A percentile compares a stretch with the other conserved stretches of the same genome.
phyloP scores from a whole-genome alignment of 2,329 filamentous ascomycete species.

The Colletotrichum lentis region DNA sequence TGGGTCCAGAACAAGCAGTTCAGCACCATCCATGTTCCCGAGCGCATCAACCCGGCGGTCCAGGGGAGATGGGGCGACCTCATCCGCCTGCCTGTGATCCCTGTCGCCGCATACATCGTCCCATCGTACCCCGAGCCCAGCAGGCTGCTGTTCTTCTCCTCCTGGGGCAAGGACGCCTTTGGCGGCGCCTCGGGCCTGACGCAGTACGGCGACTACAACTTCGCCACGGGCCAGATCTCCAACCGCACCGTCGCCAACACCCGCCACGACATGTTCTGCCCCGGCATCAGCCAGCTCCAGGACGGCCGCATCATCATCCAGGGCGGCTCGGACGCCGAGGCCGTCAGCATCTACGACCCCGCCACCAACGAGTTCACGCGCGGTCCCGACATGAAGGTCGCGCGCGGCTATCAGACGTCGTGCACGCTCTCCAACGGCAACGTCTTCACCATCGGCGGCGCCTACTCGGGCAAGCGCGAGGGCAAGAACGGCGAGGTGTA shows the following conservation, averaged over 20 bases:
- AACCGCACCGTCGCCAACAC: slow-evolving; percentile 51
- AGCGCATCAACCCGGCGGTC: slow-evolving; percentile 36
- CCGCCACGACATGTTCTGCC: slow-evolving; percentile 65
- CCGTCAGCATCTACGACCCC: slow-evolving; percentile 59
- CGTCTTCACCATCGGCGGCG: slow-evolving; percentile 67
- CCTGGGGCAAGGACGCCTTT: slow-evolving; percentile 42
- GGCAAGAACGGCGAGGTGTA: slow-evolving; percentile 67
- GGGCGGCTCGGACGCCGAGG: slow-evolving; percentile 59
- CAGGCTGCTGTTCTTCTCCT: slow-evolving; percentile 42
- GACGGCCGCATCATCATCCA: slow-evolving; percentile 61
- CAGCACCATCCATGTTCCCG: slow-evolving; percentile 42
- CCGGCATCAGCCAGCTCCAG: slow-evolving; percentile 60
- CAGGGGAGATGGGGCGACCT: slow-evolving; percentile 42
- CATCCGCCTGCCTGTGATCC: slow-evolving; percentile 42
- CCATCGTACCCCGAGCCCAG: slow-evolving; percentile 41
- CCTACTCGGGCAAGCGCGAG: slow-evolving; percentile 55
- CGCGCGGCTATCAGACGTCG: slow-evolving; percentile 62
- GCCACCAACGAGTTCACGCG: slow-evolving; percentile 49
- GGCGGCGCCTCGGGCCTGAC: slow-evolving; percentile 39
- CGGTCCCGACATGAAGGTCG: slow-evolving; percentile 54
- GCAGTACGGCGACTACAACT: slow-evolving; percentile 42
- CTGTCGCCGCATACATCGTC: slow-evolving; percentile 44
- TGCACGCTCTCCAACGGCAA: slow-evolving; percentile 60
- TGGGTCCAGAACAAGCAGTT: slow-evolving; percentile 39
- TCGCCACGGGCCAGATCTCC: slow-evolving; percentile 43